Conservation (phyloP, 257 asterid genomes). For the Jacaranda copaia region DNA sequence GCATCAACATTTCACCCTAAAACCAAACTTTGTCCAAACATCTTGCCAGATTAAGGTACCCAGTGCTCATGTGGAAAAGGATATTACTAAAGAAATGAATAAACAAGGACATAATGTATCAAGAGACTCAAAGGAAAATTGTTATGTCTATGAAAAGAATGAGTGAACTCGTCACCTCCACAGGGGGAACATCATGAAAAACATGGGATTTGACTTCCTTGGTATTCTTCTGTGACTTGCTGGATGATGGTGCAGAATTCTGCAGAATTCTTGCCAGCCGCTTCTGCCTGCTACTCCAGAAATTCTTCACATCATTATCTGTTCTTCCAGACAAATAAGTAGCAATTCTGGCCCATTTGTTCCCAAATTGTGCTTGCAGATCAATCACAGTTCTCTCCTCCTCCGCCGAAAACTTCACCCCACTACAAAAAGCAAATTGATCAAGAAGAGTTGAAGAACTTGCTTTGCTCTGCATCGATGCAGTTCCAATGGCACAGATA, state of each 20-base stretch:
- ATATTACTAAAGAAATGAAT: not conserved
- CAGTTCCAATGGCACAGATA: not conserved
- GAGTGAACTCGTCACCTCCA: slow-evolving; percentile 42
- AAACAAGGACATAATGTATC: not conserved
- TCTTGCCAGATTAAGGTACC: no score
- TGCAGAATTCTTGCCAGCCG: slow-evolving; percentile 69
- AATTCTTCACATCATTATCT: slow-evolving; percentile 89
- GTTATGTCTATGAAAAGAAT: not conserved
- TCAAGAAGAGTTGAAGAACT: not conserved
- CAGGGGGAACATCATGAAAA: slow-evolving; percentile 32
- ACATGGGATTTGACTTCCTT: slow-evolving; percentile 37
- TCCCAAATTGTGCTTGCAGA: slow-evolving; percentile 80
- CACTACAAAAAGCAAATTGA: slow-evolving; percentile 46
- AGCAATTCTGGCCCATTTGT: slow-evolving; percentile 89
- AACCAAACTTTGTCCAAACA: no score
- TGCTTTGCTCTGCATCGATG: not conserved
- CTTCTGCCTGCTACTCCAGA: slow-evolving; percentile 89
- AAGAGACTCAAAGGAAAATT: not conserved
- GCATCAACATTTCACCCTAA: no score
- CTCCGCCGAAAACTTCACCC: slow-evolving; percentile 85
- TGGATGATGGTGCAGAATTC: slow-evolving; percentile 45
- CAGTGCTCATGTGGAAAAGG: no score
- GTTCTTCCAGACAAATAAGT: slow-evolving; percentile 83
- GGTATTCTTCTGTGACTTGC: slow-evolving; percentile 43
- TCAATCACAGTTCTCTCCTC: slow-evolving; percentile 81